phyloP scores from a whole-genome alignment of 2,329 filamentous ascomycete genomes.

The Ceratocystis albifundus region DNA sequence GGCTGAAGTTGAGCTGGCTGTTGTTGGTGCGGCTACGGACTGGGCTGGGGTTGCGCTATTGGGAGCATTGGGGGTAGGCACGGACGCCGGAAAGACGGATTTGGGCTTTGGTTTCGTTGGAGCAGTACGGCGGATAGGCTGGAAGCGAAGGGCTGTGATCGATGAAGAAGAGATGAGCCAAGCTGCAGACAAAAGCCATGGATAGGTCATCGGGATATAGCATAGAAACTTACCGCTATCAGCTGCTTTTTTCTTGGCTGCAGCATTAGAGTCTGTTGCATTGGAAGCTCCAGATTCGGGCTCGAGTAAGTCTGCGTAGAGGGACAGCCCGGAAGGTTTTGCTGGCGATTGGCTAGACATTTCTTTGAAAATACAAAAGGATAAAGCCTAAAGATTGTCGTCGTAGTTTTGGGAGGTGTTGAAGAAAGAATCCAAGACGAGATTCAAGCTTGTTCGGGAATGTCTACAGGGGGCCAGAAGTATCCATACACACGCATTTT shows the following conservation, averaged over 20 bases:
- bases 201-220: too few relatives aligned
- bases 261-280: constrained; percentile 35
- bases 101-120: constrained; percentile 53
- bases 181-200: neutral
- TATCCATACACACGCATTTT: neutral
- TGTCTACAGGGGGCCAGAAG: neutral
- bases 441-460: neutral
- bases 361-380: neutral
- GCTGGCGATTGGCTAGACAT: constrained; percentile 25
- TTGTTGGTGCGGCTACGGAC: constrained; percentile 27
- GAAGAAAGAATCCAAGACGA: neutral
- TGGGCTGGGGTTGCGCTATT: constrained; percentile 27
- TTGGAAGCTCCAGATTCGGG: constrained; percentile 34
- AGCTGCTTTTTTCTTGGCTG: constrained; percentile 44
- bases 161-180: neutral
- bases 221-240: constrained; percentile 31
- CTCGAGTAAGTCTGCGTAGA: constrained; percentile 77
- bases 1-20: constrained; percentile 30
- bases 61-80: constrained; percentile 28
- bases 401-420: neutral
- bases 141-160: constrained; percentile 60
- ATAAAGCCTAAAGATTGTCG: neutral
- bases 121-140: constrained; percentile 64
- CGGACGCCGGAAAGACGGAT: constrained; percentile 42
- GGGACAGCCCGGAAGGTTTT: constrained; percentile 47